Conservation (phyloP, 139 green algal species). For the Chlorella sorokiniana region DNA sequence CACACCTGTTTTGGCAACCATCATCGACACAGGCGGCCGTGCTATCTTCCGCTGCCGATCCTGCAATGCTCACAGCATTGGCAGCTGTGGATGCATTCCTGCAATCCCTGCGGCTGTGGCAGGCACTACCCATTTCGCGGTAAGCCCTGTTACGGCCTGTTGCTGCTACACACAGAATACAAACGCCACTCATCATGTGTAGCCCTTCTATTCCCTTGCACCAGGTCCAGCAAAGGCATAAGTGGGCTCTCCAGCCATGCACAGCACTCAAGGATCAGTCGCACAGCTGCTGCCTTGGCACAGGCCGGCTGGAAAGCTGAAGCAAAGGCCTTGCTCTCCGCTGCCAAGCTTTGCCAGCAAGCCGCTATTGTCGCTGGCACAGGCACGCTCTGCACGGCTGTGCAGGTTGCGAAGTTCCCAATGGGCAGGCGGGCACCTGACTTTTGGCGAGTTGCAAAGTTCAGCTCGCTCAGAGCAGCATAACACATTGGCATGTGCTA, state of each 20-base stretch:
- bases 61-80: neutral
- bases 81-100: slow-evolving; percentile 14
- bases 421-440: neutral
- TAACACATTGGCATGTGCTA: slow-evolving; percentile 3
- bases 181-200: neutral
- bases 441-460: slow-evolving; percentile 16
- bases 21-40: neutral
- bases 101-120: slow-evolving; percentile 10
- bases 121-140: neutral
- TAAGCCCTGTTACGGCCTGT: neutral
- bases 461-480: neutral
- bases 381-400: neutral
- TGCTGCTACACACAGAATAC: neutral
- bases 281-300: neutral
- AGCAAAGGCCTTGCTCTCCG: neutral
- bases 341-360: slow-evolving; percentile 1
- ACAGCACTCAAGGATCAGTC: neutral
- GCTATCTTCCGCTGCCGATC: neutral
- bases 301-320: neutral
- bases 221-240: slow-evolving; percentile 4
- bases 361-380: neutral
- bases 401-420: neutral
- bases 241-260: neutral
- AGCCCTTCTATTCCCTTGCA: neutral
- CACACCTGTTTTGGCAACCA: slow-evolving; percentile 11